Evolutionary conservation across 306 rosid species (phyloP), one percentile per base, ranked within the genome.

Genomic region (Inga oerstediana): DNA sequence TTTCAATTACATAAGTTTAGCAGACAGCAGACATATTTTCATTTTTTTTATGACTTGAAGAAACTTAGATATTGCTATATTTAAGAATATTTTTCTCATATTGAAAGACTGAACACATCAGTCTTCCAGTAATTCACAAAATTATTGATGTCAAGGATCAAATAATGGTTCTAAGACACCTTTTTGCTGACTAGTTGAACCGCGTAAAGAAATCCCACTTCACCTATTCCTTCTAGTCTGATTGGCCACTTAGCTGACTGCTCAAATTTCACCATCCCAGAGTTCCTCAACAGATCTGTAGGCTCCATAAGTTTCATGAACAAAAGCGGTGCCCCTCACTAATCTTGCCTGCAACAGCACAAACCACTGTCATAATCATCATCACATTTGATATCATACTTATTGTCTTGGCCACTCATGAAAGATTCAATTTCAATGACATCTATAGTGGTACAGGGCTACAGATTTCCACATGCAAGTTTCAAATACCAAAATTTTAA

Each of bases 211-310:
- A 30, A 20, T 64, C 69, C 72, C 8, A 81, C 70, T 85, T 45
- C 75, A 12, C 79, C 72, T 76, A 73, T 20, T 71, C 75, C 58
- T 20, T 65, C 58, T 19, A 43, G 32, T 67, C 32, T 15, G 56
- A 64, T 8, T 41, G 13, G 69, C 51, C 27, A 67, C 11, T 27
- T 4, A 37, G 34, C 32, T 71, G 16, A 74, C 14, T 51, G 82
- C 69, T 93, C 83, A 94, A 61, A 93, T 86, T 86, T 94, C 97
- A 39, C 94, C 95, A 84, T 94, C 98, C 97, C 98, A 94, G 8
- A 94, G 37, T n/a, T 94, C 95, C 80, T 93, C 90, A 16, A 88
- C 0, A 46, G 85, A 74, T 78, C 75, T 85, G 81, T 94, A 94
- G 61, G 20, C 39, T 54, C 94, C 96, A 62, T 19, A 90, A 75